These are phyloP conservation scores for Puccinia hordei DNA, from an alignment of 1,284 basidiomycete species.

Conservation along the genomic window DNA sequence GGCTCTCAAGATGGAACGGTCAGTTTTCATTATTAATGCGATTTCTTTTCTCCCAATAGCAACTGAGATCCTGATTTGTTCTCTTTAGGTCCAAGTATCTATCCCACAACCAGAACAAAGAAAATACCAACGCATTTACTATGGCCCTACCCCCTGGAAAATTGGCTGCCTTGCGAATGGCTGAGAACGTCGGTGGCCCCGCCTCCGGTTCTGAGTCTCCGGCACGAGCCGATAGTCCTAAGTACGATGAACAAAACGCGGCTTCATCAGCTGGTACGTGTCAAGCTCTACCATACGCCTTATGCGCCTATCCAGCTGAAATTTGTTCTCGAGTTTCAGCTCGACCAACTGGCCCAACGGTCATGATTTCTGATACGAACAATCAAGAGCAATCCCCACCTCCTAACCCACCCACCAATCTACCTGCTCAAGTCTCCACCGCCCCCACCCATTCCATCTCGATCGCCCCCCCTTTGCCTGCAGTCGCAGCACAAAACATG, in stretches of 20 bases:
- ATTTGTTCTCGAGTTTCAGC: slow-evolving; percentile 1
- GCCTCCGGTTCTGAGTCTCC: slow-evolving; percentile 32
- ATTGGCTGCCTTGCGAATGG: slow-evolving; percentile 59
- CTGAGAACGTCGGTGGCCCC: slow-evolving; percentile 53
- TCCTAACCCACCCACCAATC: slow-evolving; percentile 14
- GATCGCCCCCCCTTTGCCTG: slow-evolving; percentile 39
- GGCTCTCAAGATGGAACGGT: slow-evolving; percentile 84
- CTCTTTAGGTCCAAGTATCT: slow-evolving; percentile 53
- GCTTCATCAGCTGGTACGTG: not conserved
- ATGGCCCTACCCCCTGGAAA: slow-evolving; percentile 58
- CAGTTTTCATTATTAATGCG: slow-evolving; percentile 56
- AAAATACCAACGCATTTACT: slow-evolving; percentile 50
- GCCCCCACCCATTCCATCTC: slow-evolving; percentile 35
- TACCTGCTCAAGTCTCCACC: slow-evolving; percentile 1
- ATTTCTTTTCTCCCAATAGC: not conserved
- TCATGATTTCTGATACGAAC: slow-evolving; percentile 3
- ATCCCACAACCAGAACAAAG: slow-evolving; percentile 44
- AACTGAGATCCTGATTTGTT: not conserved
- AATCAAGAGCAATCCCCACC: slow-evolving; percentile 17
- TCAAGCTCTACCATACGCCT: not conserved
- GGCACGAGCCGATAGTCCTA: slow-evolving; percentile 33
- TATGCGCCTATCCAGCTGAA: not conserved
- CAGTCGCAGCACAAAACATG: slow-evolving; percentile 49
- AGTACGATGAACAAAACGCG: slow-evolving; percentile 30
- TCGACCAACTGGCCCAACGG: slow-evolving; percentile 11